A percentile compares a stretch with the other conserved stretches of the same genome.
Evolutionary conservation across 768 basidiomycete species (phyloP).

Genomic region (Scleroderma citrinum): DNA sequence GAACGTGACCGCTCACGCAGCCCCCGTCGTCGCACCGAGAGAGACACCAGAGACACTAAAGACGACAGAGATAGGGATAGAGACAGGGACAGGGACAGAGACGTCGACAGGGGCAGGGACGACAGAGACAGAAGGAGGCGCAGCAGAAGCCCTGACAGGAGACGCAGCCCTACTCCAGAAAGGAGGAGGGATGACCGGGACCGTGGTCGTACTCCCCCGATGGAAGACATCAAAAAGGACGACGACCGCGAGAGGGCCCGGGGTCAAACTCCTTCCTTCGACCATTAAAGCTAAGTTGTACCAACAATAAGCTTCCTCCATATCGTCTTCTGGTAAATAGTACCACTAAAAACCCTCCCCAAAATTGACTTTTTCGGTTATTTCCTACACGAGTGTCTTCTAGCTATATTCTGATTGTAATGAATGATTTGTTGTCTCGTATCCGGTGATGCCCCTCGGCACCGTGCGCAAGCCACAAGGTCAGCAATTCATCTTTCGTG

Average conservation of each 20-base stretch:
- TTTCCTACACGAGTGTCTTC: not conserved
- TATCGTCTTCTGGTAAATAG: not conserved
- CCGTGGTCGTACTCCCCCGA: constrained; percentile 40
- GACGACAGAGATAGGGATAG: constrained; percentile 32
- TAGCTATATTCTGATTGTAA: constrained; percentile 2
- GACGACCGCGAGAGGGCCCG: constrained; percentile 43
- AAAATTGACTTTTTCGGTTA: not conserved
- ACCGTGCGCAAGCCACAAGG: too few relatives aligned
- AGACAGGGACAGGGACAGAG: constrained; percentile 28
- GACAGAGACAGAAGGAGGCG: constrained; percentile 41
- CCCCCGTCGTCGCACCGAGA: constrained; percentile 38
- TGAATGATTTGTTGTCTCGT: constrained; percentile 1
- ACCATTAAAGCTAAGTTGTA: constrained; percentile 33
- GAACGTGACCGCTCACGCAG: constrained; percentile 49
- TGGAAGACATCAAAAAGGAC: constrained; percentile 37
- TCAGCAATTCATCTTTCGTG: too few relatives aligned
- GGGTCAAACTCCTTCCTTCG: constrained; percentile 54
- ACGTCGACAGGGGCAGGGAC: constrained; percentile 37
- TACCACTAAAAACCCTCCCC: not conserved
- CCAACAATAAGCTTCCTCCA: not conserved
- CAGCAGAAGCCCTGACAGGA: constrained; percentile 44
- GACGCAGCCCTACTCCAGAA: constrained; percentile 41
- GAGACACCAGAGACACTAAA: constrained; percentile 31
- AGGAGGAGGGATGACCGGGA: constrained; percentile 39
- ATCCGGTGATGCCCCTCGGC: not conserved